Conservation (phyloP, 331 rosid genomes). For the Arachis monticola region DNA sequence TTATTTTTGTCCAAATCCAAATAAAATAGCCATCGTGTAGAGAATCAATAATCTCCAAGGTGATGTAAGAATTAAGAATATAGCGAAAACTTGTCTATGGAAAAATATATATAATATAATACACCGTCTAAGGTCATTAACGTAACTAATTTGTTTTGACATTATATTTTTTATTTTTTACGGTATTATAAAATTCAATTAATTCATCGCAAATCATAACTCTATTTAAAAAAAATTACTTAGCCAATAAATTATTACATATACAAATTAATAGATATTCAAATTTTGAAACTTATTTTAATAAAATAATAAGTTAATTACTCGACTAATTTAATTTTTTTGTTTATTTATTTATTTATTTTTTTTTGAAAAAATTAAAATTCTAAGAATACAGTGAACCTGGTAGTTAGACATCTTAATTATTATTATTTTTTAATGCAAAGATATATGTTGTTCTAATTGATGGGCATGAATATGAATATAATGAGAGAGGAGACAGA, state of each 20-base stretch:
- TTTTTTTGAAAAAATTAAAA: no score
- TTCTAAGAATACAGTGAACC: neutral
- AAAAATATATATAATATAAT: neutral
- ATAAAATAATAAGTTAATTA: no score
- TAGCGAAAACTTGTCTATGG: conserved; percentile 4
- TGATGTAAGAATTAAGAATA: conserved; percentile 14
- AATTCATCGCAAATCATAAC: no score
- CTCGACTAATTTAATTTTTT: no score
- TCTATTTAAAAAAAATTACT: no score
- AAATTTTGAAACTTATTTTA: no score
- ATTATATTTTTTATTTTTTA: neutral
- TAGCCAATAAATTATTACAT: no score
- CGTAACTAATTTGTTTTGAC: neutral
- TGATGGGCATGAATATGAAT: neutral
- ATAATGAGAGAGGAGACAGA: conserved; percentile 26
- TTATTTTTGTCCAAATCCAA: neutral
- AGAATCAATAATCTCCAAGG: conserved; percentile 6
- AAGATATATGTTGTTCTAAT: neutral
- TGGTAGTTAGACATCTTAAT: neutral
- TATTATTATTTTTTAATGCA: neutral
- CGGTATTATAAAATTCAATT: no score
- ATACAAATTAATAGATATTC: no score
- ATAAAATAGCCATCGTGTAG: conserved; percentile 4
- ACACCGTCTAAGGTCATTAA: neutral
- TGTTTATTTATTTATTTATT: no score